Percentiles rank a stretch among this genome's conserved stretches.
Evolutionary conservation across 345 rosid species (phyloP).

Genomic region (Hirschfeldia incana): DNA sequence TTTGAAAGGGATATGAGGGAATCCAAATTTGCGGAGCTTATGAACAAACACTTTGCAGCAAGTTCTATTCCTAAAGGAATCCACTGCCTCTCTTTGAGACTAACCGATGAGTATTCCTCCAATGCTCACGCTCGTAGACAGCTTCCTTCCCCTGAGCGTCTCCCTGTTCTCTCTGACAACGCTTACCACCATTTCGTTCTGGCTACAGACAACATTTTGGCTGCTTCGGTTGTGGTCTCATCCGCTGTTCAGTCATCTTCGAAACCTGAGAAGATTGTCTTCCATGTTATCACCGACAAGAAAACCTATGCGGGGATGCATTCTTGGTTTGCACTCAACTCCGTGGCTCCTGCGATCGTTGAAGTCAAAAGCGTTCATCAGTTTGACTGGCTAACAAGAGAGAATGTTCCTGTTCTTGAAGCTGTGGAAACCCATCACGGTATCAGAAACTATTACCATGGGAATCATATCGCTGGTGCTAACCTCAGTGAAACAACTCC

Average conservation of each 20-base stretch:
- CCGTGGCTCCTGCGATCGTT: conserved; percentile 79
- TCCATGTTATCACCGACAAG: conserved; percentile 98
- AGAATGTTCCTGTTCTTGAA: conserved; percentile 98
- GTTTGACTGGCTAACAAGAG: conserved; percentile 97
- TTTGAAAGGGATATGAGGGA: conserved; percentile 84
- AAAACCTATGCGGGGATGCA: conserved; percentile 99
- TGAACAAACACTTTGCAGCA: conserved; percentile 99
- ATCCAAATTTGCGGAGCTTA: conserved; percentile 89
- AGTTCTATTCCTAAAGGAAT: conserved; percentile 97
- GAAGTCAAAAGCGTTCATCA: conserved; percentile 99
- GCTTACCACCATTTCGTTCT: conserved; percentile 84
- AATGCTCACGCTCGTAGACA: conserved; percentile 98
- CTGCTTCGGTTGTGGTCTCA: conserved; percentile 96
- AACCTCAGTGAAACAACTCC: conserved; percentile 87
- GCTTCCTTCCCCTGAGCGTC: conserved; percentile 95
- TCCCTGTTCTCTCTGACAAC: conserved; percentile 93
- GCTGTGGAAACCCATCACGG: conserved; percentile 85
- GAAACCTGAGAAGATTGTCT: conserved; percentile 86
- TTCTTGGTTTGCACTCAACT: conserved; percentile 97
- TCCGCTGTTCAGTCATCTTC: conserved; percentile 84
- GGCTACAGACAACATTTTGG: conserved; percentile 94
- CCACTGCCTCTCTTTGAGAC: conserved; percentile 89
- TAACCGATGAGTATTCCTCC: conserved; percentile 97
- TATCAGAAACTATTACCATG: conserved; percentile 91
- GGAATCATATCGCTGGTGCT: conserved; percentile 86